A percentile compares a stretch with the other conserved stretches of the same genome.
phyloP scores from a whole-genome alignment of 805 yeast genomes.

The Peterozyma toletana region DNA sequence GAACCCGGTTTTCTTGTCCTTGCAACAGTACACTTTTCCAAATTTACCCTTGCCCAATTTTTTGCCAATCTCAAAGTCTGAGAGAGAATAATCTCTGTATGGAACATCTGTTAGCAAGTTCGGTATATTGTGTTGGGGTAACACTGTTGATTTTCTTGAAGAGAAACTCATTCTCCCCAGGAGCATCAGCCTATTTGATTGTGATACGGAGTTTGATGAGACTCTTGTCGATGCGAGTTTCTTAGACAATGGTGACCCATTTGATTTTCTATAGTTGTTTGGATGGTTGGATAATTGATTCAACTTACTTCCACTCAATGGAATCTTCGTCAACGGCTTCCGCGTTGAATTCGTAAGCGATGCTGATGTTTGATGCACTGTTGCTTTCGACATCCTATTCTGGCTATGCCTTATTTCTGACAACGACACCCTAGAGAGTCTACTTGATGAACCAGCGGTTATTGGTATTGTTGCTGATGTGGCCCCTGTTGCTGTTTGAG shows the following conservation, averaged over 20 bases:
- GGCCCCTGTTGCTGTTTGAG: too few relatives aligned
- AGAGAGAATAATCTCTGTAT: slow-evolving; percentile 28
- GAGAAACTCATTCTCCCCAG: too few relatives aligned
- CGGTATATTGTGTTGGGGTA: slow-evolving; percentile 1
- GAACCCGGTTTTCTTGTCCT: slow-evolving; percentile 66
- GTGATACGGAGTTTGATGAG: neutral
- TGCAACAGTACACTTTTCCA: slow-evolving; percentile 87
- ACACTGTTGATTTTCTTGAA: too few relatives aligned
- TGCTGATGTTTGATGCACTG: too few relatives aligned
- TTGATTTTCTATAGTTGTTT: neutral
- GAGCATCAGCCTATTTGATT: neutral
- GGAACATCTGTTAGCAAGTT: slow-evolving; percentile 7
- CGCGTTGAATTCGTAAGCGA: neutral
- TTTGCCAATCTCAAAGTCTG: slow-evolving; percentile 81
- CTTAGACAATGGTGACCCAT: slow-evolving; percentile 6
- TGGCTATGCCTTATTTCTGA: too few relatives aligned
- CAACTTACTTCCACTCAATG: neutral
- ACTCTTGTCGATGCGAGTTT: slow-evolving; percentile 1
- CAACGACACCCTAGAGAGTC: too few relatives aligned
- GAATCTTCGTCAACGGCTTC: neutral
- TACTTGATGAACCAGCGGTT: too few relatives aligned
- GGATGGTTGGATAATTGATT: too few relatives aligned
- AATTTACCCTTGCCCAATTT: slow-evolving; percentile 89
- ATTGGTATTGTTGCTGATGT: too few relatives aligned
- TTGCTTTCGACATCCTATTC: too few relatives aligned